Percentiles rank a stretch among this genome's conserved stretches.
Conservation (phyloP, 2,329 filamentous ascomycete species). For the Colletotrichum siamense region DNA sequence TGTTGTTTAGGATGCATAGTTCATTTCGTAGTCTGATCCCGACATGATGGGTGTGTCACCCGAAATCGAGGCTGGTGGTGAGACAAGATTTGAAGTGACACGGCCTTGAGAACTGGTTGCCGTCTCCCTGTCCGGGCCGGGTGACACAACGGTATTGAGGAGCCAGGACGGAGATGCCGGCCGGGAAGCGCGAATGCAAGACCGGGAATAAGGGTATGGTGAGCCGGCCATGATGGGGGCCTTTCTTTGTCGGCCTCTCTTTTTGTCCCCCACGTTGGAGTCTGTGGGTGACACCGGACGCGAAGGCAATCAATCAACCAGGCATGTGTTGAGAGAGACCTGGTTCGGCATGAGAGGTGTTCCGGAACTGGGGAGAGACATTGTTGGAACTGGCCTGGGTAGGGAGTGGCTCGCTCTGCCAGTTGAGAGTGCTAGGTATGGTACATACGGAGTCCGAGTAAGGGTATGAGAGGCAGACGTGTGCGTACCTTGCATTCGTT, state of each 20-base stretch:
- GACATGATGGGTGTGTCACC: not conserved
- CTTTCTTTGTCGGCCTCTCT: not conserved
- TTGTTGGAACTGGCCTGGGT: not conserved
- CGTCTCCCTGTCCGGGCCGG: conserved; percentile 4
- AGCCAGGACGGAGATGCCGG: not conserved
- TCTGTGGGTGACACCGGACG: not conserved
- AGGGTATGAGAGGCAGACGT: not conserved
- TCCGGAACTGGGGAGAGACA: not conserved
- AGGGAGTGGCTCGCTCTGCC: not conserved
- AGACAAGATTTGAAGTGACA: conserved; percentile 4
- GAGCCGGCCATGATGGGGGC: not conserved
- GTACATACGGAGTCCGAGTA: not conserved
- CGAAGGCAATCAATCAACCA: not conserved
- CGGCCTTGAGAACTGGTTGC: not conserved
- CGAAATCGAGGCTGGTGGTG: not conserved
- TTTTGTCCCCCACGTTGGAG: not conserved
- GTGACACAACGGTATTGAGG: not conserved
- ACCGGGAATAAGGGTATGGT: not conserved
- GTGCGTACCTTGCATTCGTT: not conserved
- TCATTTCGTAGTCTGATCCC: not conserved
- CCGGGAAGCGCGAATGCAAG: not conserved
- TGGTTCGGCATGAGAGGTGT: not conserved
- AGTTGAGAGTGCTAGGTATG: not conserved
- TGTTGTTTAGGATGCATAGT: not conserved
- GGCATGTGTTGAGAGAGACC: conserved; percentile 1